These are phyloP conservation scores for Tuber borchii DNA, from an alignment of 495 filamentous ascomycete species.

Conservation along the genomic window DNA sequence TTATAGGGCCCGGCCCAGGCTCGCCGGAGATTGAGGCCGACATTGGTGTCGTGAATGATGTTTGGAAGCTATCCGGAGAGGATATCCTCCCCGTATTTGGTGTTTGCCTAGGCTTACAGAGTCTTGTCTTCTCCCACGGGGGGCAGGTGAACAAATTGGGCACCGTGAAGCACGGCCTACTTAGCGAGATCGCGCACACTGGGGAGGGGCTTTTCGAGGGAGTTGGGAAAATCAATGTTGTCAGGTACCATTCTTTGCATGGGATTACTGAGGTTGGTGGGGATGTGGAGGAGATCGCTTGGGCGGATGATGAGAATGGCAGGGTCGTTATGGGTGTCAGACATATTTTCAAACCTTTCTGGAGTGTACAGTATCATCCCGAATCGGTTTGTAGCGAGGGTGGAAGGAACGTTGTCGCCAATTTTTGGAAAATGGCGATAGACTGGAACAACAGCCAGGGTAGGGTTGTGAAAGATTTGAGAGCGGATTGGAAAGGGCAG, in stretches of 20 bases:
- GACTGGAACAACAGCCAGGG: constrained; percentile 48
- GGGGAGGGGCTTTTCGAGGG: constrained; percentile 51
- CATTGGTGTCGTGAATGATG: constrained; percentile 67
- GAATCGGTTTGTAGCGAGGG: constrained; percentile 81
- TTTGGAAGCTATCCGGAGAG: constrained; percentile 61
- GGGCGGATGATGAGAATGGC: constrained; percentile 53
- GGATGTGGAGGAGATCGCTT: constrained; percentile 57
- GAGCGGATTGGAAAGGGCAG: constrained; percentile 8
- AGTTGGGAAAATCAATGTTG: constrained; percentile 58
- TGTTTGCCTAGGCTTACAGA: constrained; percentile 91
- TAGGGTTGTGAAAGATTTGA: constrained; percentile 12
- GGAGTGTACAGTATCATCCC: constrained; percentile 89
- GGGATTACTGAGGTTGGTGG: constrained; percentile 52
- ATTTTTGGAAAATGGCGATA: constrained; percentile 65
- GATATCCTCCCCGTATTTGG: constrained; percentile 69
- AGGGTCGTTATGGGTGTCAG: constrained; percentile 70
- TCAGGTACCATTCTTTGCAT: constrained; percentile 82
- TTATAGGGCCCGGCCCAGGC: constrained; percentile 20
- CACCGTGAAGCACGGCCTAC: constrained; percentile 73
- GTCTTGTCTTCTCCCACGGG: constrained; percentile 62
- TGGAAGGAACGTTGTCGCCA: constrained; percentile 62
- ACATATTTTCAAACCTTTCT: constrained; percentile 69
- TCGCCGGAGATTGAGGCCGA: constrained; percentile 66
- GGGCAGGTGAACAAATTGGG: constrained; percentile 56
- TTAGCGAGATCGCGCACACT: constrained; percentile 55